Evolutionary conservation across 2,329 filamentous ascomycete genomes (phyloP).

Genomic region (Leptographium flavum): DNA sequence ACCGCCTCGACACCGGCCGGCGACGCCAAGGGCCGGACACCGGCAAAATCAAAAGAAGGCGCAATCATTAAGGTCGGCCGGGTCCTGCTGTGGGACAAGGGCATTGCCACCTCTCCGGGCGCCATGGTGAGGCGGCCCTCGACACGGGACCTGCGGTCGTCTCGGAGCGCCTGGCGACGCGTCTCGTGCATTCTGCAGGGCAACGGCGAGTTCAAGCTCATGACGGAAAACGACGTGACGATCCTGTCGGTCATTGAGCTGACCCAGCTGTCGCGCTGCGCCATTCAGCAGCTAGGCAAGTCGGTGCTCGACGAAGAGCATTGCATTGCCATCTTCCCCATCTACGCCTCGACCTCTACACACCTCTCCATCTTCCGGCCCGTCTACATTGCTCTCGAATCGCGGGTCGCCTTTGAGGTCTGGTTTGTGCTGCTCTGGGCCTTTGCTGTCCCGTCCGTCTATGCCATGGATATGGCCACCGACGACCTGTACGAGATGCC

Average conservation of each 20-base stretch:
- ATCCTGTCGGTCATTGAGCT: conserved; percentile 75
- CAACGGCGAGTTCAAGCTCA: conserved; percentile 84
- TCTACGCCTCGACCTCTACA: conserved; percentile 64
- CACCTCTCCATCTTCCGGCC: conserved; percentile 69
- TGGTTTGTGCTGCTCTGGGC: conserved; percentile 90
- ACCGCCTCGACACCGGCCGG: conserved; percentile 22
- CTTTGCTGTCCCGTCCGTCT: conserved; percentile 84
- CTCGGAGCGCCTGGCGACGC: conserved; percentile 58
- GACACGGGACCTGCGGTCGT: conserved; percentile 38
- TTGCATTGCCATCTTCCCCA: conserved; percentile 90
- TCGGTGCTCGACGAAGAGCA: conserved; percentile 88
- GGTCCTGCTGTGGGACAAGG: conserved; percentile 82
- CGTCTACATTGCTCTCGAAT: conserved; percentile 78
- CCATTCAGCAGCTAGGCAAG: conserved; percentile 77
- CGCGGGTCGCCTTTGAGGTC: conserved; percentile 81
- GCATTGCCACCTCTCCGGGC: conserved; percentile 37
- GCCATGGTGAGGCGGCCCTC: conserved; percentile 43
- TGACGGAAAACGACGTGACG: conserved; percentile 70
- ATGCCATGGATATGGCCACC: conserved; percentile 42
- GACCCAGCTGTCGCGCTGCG: conserved; percentile 75
- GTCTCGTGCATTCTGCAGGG: conserved; percentile 91
- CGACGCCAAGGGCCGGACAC: conserved; percentile 24
- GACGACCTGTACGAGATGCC: conserved; percentile 26
- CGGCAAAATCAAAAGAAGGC: conserved; percentile 43
- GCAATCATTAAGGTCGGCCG: conserved; percentile 93